Conservation (phyloP, 805 yeast genomes). For the Candida golubevii region DNA sequence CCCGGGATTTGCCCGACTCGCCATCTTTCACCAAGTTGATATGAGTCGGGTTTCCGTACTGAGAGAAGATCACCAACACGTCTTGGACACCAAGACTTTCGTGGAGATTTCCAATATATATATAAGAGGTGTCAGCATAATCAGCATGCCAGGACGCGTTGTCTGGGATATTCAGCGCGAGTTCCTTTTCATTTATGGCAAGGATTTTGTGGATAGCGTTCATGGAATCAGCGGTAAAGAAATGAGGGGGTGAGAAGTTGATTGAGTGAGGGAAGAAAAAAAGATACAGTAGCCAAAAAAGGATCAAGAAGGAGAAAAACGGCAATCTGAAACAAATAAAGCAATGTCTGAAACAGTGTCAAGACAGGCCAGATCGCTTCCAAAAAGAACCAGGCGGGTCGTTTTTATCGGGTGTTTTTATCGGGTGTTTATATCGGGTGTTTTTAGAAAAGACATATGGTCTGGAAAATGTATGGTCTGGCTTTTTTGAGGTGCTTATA, state of each 20-base stretch:
- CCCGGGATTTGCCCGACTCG: constrained; percentile 59
- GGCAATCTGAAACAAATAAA: too few relatives aligned
- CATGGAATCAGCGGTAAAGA: constrained; percentile 18
- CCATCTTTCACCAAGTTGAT: constrained; percentile 64
- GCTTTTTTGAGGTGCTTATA: too few relatives aligned
- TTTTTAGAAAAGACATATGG: too few relatives aligned
- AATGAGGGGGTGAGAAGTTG: background rate
- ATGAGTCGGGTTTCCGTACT: constrained; percentile 82
- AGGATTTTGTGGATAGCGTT: constrained; percentile 43
- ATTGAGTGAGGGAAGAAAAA: too few relatives aligned
- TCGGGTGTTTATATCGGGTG: too few relatives aligned
- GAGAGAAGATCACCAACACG: constrained; percentile 73
- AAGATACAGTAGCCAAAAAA: too few relatives aligned
- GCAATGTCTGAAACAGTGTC: too few relatives aligned
- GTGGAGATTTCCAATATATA: constrained; percentile 74
- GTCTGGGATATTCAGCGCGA: constrained; percentile 52
- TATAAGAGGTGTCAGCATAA: constrained; percentile 68
- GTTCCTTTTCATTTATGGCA: constrained; percentile 61
- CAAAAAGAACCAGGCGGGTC: too few relatives aligned
- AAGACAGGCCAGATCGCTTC: too few relatives aligned
- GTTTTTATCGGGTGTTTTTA: too few relatives aligned
- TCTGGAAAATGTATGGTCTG: too few relatives aligned
- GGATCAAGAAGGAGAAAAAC: too few relatives aligned
- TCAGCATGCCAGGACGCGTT: constrained; percentile 89
- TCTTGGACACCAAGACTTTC: constrained; percentile 68